Evolutionary conservation across 768 basidiomycete species (phyloP), one percentile per base, ranked within the genome.

Genomic region (Hericium rajendrae): DNA sequence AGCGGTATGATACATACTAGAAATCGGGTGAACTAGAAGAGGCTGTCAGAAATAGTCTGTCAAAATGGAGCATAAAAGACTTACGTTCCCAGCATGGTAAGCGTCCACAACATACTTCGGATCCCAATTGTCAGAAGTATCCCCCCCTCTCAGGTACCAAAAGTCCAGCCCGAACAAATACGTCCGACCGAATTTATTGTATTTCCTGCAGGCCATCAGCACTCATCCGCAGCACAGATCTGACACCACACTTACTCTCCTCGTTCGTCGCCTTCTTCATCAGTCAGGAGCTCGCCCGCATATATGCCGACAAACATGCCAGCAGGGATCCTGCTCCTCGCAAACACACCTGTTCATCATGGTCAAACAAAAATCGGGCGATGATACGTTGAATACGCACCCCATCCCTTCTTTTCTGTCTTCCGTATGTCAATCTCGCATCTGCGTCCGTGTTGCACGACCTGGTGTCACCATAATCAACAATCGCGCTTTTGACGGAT

Each of bases 111-210:
- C 75, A 60, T 83, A 90, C 41, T 78, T 70, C 16, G 65, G 62
- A 8, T 70, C 62, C 70, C 67, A 40, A 10, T 76, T 68, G 6
- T 66, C 64, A 37, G 69, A 57, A 51, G 63, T 68, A 28, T 38
- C 39, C 32, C 46, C 53, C 1, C 13, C 16, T 43, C 72, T 76
- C 39, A 93, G 71, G 64, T 90, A 77, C 62, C 81, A 84, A 63
- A 86, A 90, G 64, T 95, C 93, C 32, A 91, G 62, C 61, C 92
- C 83, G 62, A 94, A 90, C 10, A 95, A 75, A 62, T 93, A 93
- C 1, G 86, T 94, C 48, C 83, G 72, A 52, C 83, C 91, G 62
- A 78, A 82, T 61, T 76, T 73, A 68, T 91, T 83, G 61, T 92
- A 93, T n/a, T 78, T 72, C 41, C 90, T 91, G 60, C 53, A 38